Conservation (phyloP, 2,329 filamentous ascomycete genomes). For the Trichoderma hamatum region DNA sequence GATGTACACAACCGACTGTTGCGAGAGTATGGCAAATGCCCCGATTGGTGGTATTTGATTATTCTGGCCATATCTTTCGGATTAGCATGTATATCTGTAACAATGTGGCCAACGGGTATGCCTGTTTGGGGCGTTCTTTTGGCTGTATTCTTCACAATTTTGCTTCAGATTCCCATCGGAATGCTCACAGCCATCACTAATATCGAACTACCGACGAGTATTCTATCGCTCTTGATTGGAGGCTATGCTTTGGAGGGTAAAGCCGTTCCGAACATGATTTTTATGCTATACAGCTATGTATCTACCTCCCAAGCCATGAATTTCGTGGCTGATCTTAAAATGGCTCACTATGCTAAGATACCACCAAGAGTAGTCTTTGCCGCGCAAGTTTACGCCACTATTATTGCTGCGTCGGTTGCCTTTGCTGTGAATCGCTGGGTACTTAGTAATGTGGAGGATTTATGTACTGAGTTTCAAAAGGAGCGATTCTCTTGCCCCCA, state of each 20-base stretch:
- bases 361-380: constrained; percentile 58
- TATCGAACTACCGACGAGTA: constrained; percentile 62
- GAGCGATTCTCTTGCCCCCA: constrained; percentile 55
- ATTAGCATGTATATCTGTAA: constrained; percentile 43
- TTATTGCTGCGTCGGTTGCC: constrained; percentile 58
- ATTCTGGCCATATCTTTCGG: constrained; percentile 52
- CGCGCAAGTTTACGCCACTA: constrained; percentile 56
- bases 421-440: constrained; percentile 64
- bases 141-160: constrained; percentile 53
- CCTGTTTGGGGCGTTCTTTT: constrained; percentile 55
- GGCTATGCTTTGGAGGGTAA: constrained; percentile 68
- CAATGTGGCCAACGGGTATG: constrained; percentile 54
- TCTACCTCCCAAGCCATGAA: constrained; percentile 63
- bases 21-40: constrained; percentile 46
- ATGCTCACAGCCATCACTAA: constrained; percentile 60
- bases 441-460: constrained; percentile 55
- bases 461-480: constrained; percentile 57
- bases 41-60: constrained; percentile 57
- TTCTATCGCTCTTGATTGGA: constrained; percentile 67
- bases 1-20: constrained; percentile 42
- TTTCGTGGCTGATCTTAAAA: constrained; percentile 62
- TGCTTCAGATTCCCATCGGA: constrained; percentile 58
- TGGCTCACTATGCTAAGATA: constrained; percentile 65
- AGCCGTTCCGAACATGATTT: constrained; percentile 70
- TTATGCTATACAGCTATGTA: constrained; percentile 69